A percentile compares a stretch with the other conserved stretches of the same genome.
phyloP scores from a whole-genome alignment of 768 basidiomycete species.

The Inosperma sp. region DNA sequence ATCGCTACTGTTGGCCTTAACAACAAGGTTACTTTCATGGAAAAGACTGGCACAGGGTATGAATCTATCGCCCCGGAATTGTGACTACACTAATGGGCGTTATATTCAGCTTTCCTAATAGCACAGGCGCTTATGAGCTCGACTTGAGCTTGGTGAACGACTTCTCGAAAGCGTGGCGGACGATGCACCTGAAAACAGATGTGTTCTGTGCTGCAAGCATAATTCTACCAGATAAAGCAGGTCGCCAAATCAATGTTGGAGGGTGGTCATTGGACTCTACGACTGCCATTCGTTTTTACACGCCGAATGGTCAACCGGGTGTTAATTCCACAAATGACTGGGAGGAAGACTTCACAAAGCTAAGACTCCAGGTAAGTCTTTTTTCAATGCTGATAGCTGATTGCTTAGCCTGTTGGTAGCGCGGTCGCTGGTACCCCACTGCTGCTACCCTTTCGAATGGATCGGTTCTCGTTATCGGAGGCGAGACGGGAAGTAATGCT shows the following conservation, averaged over 20 bases:
- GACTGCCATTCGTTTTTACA: conserved; percentile 67
- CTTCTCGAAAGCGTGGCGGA: conserved; percentile 59
- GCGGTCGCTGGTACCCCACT: conserved; percentile 70
- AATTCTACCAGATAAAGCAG: conserved; percentile 70
- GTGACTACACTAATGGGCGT: no score
- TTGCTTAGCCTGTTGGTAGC: conserved; percentile 29
- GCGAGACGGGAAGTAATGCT: conserved; percentile 68
- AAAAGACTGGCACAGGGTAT: no score
- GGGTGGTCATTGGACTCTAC: conserved; percentile 71
- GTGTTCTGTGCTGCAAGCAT: conserved; percentile 76
- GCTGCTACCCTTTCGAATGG: conserved; percentile 70
- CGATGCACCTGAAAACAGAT: conserved; percentile 71
- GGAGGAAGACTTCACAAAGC: conserved; percentile 60
- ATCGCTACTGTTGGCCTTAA: no score
- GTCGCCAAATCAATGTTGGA: conserved; percentile 58
- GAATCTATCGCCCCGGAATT: background rate
- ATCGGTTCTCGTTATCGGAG: conserved; percentile 67
- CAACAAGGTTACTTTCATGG: no score
- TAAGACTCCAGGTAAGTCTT: conserved; percentile 67
- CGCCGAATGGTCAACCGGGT: conserved; percentile 61
- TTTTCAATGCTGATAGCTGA: background rate
- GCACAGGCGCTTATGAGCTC: conserved; percentile 76
- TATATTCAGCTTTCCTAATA: no score
- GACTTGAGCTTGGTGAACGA: conserved; percentile 53
- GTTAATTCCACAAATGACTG: conserved; percentile 73